Percentiles rank a stretch among this genome's conserved stretches.
These are phyloP conservation scores for Iberis pinnata DNA, from an alignment of 345 rosid genomes.

Conservation along the genomic window DNA sequence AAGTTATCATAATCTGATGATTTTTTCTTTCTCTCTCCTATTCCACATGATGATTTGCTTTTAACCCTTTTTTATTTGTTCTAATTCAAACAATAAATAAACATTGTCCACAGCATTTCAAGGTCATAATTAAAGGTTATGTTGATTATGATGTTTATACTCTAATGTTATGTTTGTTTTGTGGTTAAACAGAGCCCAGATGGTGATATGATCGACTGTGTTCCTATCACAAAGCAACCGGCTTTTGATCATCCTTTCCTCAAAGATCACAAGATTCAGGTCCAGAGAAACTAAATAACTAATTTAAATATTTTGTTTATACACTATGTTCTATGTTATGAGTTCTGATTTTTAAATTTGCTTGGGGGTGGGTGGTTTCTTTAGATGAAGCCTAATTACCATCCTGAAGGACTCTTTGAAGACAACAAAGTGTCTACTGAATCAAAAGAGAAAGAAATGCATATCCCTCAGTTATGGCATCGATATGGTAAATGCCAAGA, in stretches of 20 bases:
- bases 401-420: constrained; percentile 70
- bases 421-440: constrained; percentile 51
- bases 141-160: too few species aligned
- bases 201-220: constrained; percentile 79
- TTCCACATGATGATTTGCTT: constrained; percentile 11
- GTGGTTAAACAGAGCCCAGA: constrained; percentile 47
- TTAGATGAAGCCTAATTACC: constrained; percentile 82
- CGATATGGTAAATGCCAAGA: constrained; percentile 52
- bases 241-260: constrained; percentile 94
- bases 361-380: neutral
- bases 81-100: too few species aligned
- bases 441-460: constrained; percentile 45
- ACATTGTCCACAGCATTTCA: too few species aligned
- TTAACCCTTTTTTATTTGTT: too few species aligned
- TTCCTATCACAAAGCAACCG: constrained; percentile 76
- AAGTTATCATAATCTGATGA: too few species aligned
- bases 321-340: too few species aligned
- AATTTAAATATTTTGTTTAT: neutral
- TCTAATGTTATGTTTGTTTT: too few species aligned
- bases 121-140: too few species aligned
- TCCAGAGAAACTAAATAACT: constrained; percentile 17
- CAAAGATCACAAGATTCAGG: constrained; percentile 96
- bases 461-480: constrained; percentile 80
- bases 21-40: constrained; percentile 16
- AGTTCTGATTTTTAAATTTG: neutral